A percentile compares a stretch with the other conserved stretches of the same genome.
Evolutionary conservation across 345 rosid genomes (phyloP).

Genomic region (Gossypium mustelinum): DNA sequence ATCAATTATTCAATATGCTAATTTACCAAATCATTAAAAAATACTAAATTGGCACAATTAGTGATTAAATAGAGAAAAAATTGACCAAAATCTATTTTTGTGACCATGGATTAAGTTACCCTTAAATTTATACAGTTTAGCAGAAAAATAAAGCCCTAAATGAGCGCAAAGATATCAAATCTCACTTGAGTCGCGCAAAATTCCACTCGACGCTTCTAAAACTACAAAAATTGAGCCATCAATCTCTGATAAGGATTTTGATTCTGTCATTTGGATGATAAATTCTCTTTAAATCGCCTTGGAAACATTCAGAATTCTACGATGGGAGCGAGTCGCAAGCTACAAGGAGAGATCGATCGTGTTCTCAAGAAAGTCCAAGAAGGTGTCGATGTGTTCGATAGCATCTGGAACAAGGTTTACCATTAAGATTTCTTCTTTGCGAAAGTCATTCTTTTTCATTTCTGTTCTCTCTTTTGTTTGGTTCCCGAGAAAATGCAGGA

Average conservation of each 20-base stretch:
- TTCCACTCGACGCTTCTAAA: neutral
- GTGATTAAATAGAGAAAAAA: too few species aligned
- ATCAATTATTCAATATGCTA: too few species aligned
- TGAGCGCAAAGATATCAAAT: neutral
- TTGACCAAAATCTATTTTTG: neutral
- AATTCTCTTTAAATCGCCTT: neutral
- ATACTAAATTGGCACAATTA: too few species aligned
- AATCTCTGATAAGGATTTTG: neutral
- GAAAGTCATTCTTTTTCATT: neutral
- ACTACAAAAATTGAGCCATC: neutral
- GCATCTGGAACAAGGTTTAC: slow-evolving; percentile 96
- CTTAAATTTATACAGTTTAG: too few species aligned
- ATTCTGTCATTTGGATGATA: neutral
- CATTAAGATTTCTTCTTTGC: neutral
- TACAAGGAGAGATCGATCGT: slow-evolving; percentile 99
- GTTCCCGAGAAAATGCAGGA: neutral
- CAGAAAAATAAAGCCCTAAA: neutral
- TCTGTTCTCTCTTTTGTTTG: neutral
- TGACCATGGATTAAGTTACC: too few species aligned
- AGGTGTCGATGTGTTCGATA: slow-evolving; percentile 95
- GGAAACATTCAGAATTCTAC: slow-evolving; percentile 7
- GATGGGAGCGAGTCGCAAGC: slow-evolving; percentile 98
- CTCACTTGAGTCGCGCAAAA: neutral
- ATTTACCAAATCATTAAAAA: too few species aligned
- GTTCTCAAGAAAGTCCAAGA: slow-evolving; percentile 98